Percentiles rank a stretch among this genome's conserved stretches.
Conservation (phyloP, 2,329 filamentous ascomycete genomes). For the Dryadomyces sulphureus region DNA sequence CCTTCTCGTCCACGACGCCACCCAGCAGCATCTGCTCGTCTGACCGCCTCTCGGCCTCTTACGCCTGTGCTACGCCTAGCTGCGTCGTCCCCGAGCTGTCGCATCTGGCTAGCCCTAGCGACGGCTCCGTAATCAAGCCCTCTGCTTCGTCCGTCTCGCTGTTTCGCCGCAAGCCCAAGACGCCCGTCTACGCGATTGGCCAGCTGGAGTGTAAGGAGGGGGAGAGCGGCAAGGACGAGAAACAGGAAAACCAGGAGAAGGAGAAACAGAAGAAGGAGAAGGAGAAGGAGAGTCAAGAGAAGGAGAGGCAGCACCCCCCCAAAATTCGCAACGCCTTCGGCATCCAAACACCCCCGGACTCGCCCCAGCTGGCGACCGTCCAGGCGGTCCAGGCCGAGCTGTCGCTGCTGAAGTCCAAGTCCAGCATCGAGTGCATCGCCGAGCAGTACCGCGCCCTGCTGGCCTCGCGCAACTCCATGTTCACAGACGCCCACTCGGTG, state of each 20-base stretch:
- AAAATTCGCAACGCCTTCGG: neutral
- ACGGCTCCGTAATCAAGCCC: slow-evolving; percentile 1
- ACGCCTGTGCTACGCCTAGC: neutral
- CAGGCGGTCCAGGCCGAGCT: slow-evolving; percentile 8
- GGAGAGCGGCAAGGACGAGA: slow-evolving; percentile 5
- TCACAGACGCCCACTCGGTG: slow-evolving; percentile 16
- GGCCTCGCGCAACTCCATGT: slow-evolving; percentile 22
- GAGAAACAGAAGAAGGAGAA: neutral
- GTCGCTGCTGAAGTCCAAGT: slow-evolving; percentile 12
- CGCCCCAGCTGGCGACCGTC: neutral
- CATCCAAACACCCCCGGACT: slow-evolving; percentile 5
- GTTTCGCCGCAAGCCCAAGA: slow-evolving; percentile 33
- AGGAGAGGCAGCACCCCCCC: neutral
- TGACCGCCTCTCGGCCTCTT: neutral
- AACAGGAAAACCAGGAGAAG: neutral
- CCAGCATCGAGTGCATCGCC: slow-evolving; percentile 32
- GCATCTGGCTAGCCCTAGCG: slow-evolving; percentile 17
- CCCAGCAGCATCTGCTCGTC: neutral
- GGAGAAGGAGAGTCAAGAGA: no score
- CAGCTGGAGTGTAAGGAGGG: slow-evolving; percentile 31
- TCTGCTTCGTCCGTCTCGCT: slow-evolving; percentile 12
- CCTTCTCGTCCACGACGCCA: slow-evolving; percentile 4
- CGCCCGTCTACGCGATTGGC: slow-evolving; percentile 32
- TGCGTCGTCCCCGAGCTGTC: slow-evolving; percentile 19
- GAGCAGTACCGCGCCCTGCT: slow-evolving; percentile 35